Base-by-base conservation (phyloP, 306 rosid species). In the Cucurbita pepo region DNA sequence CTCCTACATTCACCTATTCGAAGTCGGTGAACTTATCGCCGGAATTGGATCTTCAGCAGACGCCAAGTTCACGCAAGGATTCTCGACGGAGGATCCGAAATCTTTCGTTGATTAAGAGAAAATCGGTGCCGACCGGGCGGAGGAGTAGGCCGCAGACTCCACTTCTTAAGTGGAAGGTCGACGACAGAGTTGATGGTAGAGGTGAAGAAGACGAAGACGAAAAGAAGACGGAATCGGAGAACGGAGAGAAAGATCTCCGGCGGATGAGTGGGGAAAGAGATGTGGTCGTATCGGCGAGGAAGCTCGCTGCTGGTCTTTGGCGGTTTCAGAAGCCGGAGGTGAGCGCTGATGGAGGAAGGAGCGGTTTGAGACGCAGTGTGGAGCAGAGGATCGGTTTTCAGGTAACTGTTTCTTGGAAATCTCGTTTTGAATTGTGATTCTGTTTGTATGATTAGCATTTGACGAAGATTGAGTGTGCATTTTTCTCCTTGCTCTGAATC, bases 101-200 rank as follows among this genome's bases (percentile, higher is more conserved):
- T 73, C 69, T 89, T 1, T 54, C 74, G 34, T 77, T 86, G n/a
- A 55, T 83, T 48, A 81, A 65, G 80, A 65, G 80, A 41, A 43
- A 70, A 11, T 83, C 85, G 14, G 63, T 80, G 8, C 53, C 85
- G 13, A 2, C 36, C 0, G 94, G 97, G 1, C 78, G 72, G 64
- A 82, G 96, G 78, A 90, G 98, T 82, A 77, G 97, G 50, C 91
- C 96, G 0, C 96, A 85, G 81, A 84, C 97, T 64, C 98, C 98
- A n/a, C 47, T 81, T 3, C 84, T 84, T 45, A 87, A 83, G 83
- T 90, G 86, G 93, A 88, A 85, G 81, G 78, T 88, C 71, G 76
- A 78, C 59, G 76, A 25, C 81, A 72, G 5, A 47, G 74, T 57
- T 58, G 80, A 76, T 36, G 73, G 37, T 36, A 63, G n/a, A 54